Conservation (phyloP, 2,329 filamentous ascomycete genomes). For the Neofusicoccum kwambonambiense region DNA sequence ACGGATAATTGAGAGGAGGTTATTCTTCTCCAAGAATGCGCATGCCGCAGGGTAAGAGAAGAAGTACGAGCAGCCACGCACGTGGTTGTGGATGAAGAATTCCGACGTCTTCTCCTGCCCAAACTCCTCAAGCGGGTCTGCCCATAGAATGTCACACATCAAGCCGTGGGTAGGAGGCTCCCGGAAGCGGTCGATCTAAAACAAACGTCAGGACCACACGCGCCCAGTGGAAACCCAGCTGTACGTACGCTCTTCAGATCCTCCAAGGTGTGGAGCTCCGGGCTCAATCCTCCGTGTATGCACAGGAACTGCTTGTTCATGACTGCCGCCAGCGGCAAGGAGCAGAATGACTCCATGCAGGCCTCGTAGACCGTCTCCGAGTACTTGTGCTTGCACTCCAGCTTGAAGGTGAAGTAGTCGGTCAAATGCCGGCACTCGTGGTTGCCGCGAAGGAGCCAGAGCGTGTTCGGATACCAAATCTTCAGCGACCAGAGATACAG, state of each 20-base stretch:
- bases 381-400: constrained; percentile 99
- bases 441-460: constrained; percentile 96
- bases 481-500: constrained; percentile 97
- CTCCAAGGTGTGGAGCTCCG: constrained; percentile 92
- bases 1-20: constrained; percentile 91
- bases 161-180: constrained; percentile 95
- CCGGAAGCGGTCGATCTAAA: constrained; percentile 90
- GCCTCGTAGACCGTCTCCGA: constrained; percentile 94
- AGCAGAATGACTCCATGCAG: constrained; percentile 97
- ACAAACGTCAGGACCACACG: constrained; percentile 23
- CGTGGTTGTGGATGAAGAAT: constrained; percentile 97
- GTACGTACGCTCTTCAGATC: constrained; percentile 78
- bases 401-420: constrained; percentile 99
- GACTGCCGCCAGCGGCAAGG: constrained; percentile 85
- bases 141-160: constrained; percentile 99
- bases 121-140: constrained; percentile 96
- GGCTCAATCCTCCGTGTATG: constrained; percentile 94
- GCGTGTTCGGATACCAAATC: constrained; percentile 97
- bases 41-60: constrained; percentile 98
- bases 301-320: constrained; percentile 99
- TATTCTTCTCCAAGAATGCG: constrained; percentile 98
- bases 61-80: constrained; percentile 98
- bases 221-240: neutral
- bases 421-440: constrained; percentile 99
- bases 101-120: constrained; percentile 98